Base-by-base conservation (phyloP, 768 basidiomycete genomes). In the Grammothele lineata region DNA sequence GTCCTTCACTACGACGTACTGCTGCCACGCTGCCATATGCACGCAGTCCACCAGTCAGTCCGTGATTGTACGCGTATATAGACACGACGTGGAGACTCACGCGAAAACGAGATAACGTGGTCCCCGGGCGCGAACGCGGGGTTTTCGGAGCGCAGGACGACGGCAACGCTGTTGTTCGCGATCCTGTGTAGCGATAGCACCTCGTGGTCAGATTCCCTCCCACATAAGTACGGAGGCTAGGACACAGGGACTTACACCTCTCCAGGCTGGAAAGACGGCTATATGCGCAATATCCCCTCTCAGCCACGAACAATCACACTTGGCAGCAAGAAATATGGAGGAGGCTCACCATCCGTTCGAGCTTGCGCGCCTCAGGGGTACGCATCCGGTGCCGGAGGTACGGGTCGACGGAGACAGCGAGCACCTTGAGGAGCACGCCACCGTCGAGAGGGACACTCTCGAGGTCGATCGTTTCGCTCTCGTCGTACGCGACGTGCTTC, bases 1-100 rank as follows among this genome's bases (percentile, higher is more conserved):
- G 54, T 9, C 50, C 47, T 1, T 43, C 34, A 10, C 64, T 42
- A 77, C 50, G 37, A 46, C 57, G 50, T 77, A 80, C 54, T 77
- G 58, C 73, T 72, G 19, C 5, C 8, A 36, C 8, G 14, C 27
- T 14, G 27, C 27, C 7, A 30, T 30, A 7, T 7, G 27, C 27
- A 7, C 27, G 27, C 27, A 30, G 8, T 30, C 27, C 8, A 30
- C 27, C 7, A 14, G n/a, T n/a, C n/a, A n/a, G n/a, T n/a, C n/a
- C n/a, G n/a, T n/a, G n/a, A n/a, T n/a, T n/a, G n/a, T n/a, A n/a
- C n/a, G n/a, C n/a, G n/a, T n/a, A n/a, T n/a, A n/a, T n/a, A n/a
- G 14, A 30, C 27, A 7, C 27, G 27, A 7, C 27, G 7, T 14
- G 8, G 27, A 7, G 27, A 30, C 27, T 30, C 27, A 30, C 27